Percentiles rank a stretch among this genome's conserved stretches.
Conservation (phyloP, 2,329 filamentous ascomycete genomes). For the Teratosphaeria epicoccoides region DNA sequence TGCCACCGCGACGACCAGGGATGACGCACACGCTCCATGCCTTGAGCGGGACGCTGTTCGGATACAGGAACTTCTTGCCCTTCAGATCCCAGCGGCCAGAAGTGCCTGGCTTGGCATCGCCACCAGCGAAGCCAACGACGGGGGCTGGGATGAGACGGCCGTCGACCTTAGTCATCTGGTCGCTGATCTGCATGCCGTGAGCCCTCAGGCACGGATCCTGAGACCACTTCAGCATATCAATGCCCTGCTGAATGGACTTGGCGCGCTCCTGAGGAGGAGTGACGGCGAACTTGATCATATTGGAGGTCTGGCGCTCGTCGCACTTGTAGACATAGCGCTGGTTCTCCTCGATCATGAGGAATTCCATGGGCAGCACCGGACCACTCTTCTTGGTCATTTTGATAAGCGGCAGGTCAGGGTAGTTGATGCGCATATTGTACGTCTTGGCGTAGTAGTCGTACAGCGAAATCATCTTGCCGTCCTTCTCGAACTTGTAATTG, state of each 20-base stretch:
- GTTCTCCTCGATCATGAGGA: slow-evolving; percentile 42
- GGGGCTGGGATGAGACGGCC: slow-evolving; percentile 64
- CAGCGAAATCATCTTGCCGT: slow-evolving; percentile 45
- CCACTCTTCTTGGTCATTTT: slow-evolving; percentile 44
- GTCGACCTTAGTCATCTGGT: slow-evolving; percentile 50
- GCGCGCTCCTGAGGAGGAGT: slow-evolving; percentile 62
- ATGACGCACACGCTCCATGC: slow-evolving; percentile 69
- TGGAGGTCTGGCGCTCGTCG: slow-evolving; percentile 54
- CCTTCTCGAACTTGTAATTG: slow-evolving; percentile 31
- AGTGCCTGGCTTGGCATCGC: slow-evolving; percentile 48
- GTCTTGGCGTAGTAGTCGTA: slow-evolving; percentile 44
- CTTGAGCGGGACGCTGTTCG: slow-evolving; percentile 49
- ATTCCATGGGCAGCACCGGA: slow-evolving; percentile 47
- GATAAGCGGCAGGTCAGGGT: slow-evolving; percentile 44
- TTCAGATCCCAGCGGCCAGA: slow-evolving; percentile 80
- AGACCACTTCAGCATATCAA: slow-evolving; percentile 56
- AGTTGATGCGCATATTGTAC: slow-evolving; percentile 40
- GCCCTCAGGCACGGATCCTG: slow-evolving; percentile 58
- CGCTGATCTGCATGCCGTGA: slow-evolving; percentile 63
- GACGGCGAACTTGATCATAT: slow-evolving; percentile 92
- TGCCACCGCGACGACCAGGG: slow-evolving; percentile 41
- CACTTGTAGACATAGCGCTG: slow-evolving; percentile 51
- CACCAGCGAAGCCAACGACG: slow-evolving; percentile 53
- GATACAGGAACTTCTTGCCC: slow-evolving; percentile 61
- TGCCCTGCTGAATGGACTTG: slow-evolving; percentile 55